Evolutionary conservation across 176 grass and related monocot genomes (phyloP).

Genomic region (Saccharum officinarum): DNA sequence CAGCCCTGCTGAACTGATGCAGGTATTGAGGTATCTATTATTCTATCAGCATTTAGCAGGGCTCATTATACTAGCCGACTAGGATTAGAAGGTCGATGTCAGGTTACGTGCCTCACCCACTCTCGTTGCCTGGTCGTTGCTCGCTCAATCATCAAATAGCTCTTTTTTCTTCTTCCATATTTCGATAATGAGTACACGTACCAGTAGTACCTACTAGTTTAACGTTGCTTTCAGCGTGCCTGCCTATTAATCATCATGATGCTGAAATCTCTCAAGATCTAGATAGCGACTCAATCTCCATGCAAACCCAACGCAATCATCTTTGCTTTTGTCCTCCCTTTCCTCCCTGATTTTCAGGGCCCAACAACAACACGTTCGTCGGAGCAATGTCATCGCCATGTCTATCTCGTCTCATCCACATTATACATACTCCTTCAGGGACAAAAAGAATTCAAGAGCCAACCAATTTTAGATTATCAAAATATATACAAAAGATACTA

Average conservation of each 20-base stretch:
- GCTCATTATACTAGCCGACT: too few relatives aligned
- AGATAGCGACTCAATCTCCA: neutral
- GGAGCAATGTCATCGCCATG: neutral
- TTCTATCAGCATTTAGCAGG: too few relatives aligned
- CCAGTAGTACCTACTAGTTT: neutral
- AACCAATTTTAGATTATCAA: too few relatives aligned
- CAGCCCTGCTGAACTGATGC: too few relatives aligned
- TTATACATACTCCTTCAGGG: neutral
- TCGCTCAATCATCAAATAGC: neutral
- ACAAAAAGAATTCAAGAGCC: too few relatives aligned
- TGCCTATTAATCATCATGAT: neutral
- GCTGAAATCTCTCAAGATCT: neutral
- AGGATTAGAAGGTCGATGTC: too few relatives aligned
- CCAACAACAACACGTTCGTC: too few relatives aligned
- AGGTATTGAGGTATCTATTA: too few relatives aligned
- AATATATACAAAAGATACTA: too few relatives aligned
- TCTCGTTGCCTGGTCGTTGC: neutral
- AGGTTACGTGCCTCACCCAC: neutral
- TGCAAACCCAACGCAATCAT: neutral
- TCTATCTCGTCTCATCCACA: neutral
- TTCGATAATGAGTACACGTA: neutral
- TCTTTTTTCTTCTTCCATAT: too few relatives aligned
- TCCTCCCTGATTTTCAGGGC: neutral
- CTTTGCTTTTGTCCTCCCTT: neutral
- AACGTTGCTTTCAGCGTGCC: neutral